These are phyloP conservation scores for Exidia glandulosa DNA, from an alignment of 768 basidiomycete species.

Conservation along the genomic window DNA sequence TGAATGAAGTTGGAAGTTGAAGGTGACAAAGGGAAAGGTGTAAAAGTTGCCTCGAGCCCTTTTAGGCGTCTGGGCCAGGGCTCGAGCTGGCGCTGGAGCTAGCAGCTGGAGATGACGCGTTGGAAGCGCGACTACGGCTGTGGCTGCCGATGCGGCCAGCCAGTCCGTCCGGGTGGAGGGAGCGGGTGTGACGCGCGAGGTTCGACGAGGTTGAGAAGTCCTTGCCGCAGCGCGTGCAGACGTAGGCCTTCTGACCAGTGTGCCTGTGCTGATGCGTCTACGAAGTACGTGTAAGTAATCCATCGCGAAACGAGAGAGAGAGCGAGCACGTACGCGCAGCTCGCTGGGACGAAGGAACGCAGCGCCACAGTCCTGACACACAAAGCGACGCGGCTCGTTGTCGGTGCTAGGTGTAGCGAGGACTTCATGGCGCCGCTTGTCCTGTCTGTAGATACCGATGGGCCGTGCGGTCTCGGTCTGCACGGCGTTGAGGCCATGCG, in stretches of 20 bases:
- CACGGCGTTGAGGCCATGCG: not conserved
- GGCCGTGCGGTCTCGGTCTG: not conserved
- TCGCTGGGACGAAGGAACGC: not conserved
- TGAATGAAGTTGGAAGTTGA: too few relatives aligned
- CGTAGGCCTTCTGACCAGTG: not conserved
- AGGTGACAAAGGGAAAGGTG: not conserved
- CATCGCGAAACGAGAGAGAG: not conserved
- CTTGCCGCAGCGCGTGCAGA: not conserved
- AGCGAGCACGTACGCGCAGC: not conserved
- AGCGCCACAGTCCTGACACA: not conserved
- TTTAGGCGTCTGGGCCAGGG: not conserved
- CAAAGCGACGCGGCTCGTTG: not conserved
- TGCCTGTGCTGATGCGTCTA: not conserved
- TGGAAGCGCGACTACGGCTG: not conserved
- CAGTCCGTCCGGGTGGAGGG: not conserved
- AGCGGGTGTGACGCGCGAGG: not conserved
- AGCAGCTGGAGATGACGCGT: not conserved
- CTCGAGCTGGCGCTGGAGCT: too few relatives aligned
- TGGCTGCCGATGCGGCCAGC: not conserved
- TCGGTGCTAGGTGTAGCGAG: not conserved
- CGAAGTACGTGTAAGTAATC: not conserved
- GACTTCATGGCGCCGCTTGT: not conserved
- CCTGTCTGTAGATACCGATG: not conserved
- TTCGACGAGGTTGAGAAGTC: not conserved
- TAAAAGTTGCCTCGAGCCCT: not conserved